Base-by-base conservation (phyloP, 169 alveolate species). In the Amoebophrya sp. region DNA sequence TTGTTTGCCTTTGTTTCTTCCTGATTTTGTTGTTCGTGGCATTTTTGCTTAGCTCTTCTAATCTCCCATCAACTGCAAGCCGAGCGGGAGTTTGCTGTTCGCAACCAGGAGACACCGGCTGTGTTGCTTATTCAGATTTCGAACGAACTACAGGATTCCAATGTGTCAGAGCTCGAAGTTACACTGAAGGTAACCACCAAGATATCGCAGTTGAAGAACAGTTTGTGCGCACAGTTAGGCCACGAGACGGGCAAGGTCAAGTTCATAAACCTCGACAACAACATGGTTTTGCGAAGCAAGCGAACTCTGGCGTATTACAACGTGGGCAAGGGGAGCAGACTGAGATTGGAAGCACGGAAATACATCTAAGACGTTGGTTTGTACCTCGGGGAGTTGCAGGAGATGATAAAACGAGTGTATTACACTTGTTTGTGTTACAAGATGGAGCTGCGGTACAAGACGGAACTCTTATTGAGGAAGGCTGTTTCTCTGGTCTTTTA, bases 61-160 rank as follows among this genome's bases (percentile, higher is more conserved):
- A n/a, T n/a, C n/a, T n/a, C n/a, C n/a, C n/a, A n/a, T n/a, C n/a
- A n/a, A n/a, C n/a, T n/a, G n/a, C n/a, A n/a, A n/a, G n/a, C n/a
- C 83, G 83, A 65, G n/a, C 18, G 38, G 33, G 83, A 65, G 83
- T 65, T 65, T 36, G n/a, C 26, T 6, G 3, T 65, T 29, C 12
- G 33, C 3, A 6, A 65, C 26, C n/a, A 29, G 33, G 83, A 65
- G 38, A 36, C 83, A 36, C 83, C 83, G 33, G 83, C 83, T 29
- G 83, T 65, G 83, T 26, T 65, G 83, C 83, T 65, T 10, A 65
- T 65, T 26, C 83, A 65, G 83, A 36, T 65, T 29, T 65, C 83
- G 83, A 65, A 65, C 39, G 83, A 65, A 29, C 83, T 65, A 10
- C 83, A 65, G 83, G n/a, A 6, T 26, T 65, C 83, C 83, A 26